Conservation (phyloP, 2,329 filamentous ascomycete species). For the Sporothrix brasiliensis region DNA sequence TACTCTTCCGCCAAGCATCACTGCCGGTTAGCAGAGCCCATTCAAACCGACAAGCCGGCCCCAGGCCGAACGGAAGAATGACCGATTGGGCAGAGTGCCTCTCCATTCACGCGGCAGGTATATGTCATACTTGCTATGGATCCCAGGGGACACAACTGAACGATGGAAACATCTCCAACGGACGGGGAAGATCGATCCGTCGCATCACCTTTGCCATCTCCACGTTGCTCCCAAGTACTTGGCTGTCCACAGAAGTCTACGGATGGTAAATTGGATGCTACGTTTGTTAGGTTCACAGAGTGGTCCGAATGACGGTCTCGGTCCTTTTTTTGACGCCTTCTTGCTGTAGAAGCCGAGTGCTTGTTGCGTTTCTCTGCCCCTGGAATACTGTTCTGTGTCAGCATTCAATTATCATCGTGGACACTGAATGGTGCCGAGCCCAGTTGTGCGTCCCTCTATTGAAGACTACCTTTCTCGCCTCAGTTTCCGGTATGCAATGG, state of each 20-base stretch:
- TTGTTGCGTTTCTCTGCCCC: neutral
- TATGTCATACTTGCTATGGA: neutral
- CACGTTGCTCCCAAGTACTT: neutral
- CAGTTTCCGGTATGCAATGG: too few species aligned
- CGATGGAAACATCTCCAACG: neutral
- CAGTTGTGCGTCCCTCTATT: neutral
- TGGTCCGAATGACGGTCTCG: neutral
- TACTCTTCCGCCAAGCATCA: neutral
- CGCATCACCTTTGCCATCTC: neutral
- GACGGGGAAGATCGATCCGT: neutral
- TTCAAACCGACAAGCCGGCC: neutral
- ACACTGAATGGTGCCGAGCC: conserved; percentile 1
- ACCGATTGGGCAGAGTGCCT: neutral
- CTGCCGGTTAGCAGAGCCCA: neutral
- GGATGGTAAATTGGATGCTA: neutral
- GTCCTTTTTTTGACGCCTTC: neutral
- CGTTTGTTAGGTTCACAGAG: too few species aligned
- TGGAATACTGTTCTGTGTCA: too few species aligned
- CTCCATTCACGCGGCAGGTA: conserved; percentile 19
- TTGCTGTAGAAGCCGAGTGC: neutral
- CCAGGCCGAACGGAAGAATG: conserved; percentile 4
- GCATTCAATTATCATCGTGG: neutral
- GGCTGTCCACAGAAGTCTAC: neutral
- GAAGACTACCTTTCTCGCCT: too few species aligned
- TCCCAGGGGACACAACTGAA: neutral